These are phyloP conservation scores for Fusarium humuli DNA, from an alignment of 2,329 filamentous ascomycete species.

Conservation along the genomic window DNA sequence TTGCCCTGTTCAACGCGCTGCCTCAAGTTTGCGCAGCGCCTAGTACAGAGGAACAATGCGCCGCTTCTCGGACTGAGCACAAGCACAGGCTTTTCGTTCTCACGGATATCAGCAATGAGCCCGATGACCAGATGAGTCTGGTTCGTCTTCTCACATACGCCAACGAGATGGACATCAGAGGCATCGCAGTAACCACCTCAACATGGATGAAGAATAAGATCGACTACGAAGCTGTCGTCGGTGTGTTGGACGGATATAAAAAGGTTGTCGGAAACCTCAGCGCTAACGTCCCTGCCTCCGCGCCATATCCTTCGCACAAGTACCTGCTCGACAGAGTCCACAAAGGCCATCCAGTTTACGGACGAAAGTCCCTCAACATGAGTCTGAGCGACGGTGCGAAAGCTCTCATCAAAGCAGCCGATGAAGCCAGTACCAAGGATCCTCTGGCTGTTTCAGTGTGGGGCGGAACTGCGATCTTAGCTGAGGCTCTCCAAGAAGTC, in stretches of 20 bases:
- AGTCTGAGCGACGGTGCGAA: slow-evolving; percentile 52
- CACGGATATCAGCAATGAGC: slow-evolving; percentile 60
- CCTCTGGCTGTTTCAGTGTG: slow-evolving; percentile 64
- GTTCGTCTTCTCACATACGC: slow-evolving; percentile 57
- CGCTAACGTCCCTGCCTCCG: neutral
- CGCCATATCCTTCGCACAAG: slow-evolving; percentile 2
- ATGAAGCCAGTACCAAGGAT: slow-evolving; percentile 35
- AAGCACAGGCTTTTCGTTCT: slow-evolving; percentile 54
- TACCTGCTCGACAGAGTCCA: neutral
- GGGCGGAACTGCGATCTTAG: slow-evolving; percentile 65
- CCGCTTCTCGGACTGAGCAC: neutral
- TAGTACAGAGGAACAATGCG: neutral
- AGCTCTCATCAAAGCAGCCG: slow-evolving; percentile 52
- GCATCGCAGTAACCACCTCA: slow-evolving; percentile 58
- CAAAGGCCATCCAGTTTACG: slow-evolving; percentile 34
- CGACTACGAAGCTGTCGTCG: slow-evolving; percentile 48
- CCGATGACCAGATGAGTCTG: slow-evolving; percentile 58
- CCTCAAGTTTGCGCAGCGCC: neutral
- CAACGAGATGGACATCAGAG: slow-evolving; percentile 59
- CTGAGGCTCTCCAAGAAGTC: slow-evolving; percentile 59
- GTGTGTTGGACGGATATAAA: slow-evolving; percentile 6
- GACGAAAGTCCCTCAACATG: slow-evolving; percentile 35
- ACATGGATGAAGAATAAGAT: slow-evolving; percentile 55
- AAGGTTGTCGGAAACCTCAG: slow-evolving; percentile 48
- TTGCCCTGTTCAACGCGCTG: neutral